phyloP scores from a whole-genome alignment of 2,329 filamentous ascomycete species.

The Colletotrichum chlorophyti region DNA sequence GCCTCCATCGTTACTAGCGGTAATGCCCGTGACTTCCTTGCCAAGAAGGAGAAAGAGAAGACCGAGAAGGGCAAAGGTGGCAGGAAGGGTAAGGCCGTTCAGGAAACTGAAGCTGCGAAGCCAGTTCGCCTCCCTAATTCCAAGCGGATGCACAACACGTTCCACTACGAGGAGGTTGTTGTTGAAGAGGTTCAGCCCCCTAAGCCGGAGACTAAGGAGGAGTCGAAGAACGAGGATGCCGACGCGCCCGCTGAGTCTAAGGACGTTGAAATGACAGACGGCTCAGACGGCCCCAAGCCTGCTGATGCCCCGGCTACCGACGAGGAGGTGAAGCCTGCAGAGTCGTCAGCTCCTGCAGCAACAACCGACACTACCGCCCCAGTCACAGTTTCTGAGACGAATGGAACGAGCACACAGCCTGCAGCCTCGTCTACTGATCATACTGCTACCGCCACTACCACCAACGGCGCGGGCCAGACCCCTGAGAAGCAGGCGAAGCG shows the following conservation, averaged over 20 bases:
- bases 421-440: slow-evolving; percentile 17
- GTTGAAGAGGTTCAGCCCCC: slow-evolving; percentile 58
- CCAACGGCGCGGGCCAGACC: slow-evolving; percentile 33
- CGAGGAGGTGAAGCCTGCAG: slow-evolving; percentile 32
- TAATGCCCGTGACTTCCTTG: slow-evolving; percentile 82
- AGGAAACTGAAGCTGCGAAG: slow-evolving; percentile 63
- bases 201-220: slow-evolving; percentile 29
- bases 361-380: slow-evolving; percentile 26
- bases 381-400: slow-evolving; percentile 26
- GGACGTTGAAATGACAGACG: slow-evolving; percentile 33
- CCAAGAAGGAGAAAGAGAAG: slow-evolving; percentile 84
- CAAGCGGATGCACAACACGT: slow-evolving; percentile 72
- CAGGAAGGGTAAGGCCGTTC: slow-evolving; percentile 58
- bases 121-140: slow-evolving; percentile 72
- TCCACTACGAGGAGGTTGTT: slow-evolving; percentile 74
- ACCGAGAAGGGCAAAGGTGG: slow-evolving; percentile 65
- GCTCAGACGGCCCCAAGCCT: slow-evolving; percentile 26
- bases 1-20: slow-evolving; percentile 85
- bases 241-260: slow-evolving; percentile 7
- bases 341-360: slow-evolving; percentile 24
- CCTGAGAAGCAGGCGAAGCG: slow-evolving; percentile 60
- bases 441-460: slow-evolving; percentile 24
- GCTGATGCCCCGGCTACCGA: slow-evolving; percentile 25
- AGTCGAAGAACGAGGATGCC: slow-evolving; percentile 14
- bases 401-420: slow-evolving; percentile 28